Evolutionary conservation across 148 eudicot genomes (phyloP).

Genomic region (Fagopyrum esculentum): DNA sequence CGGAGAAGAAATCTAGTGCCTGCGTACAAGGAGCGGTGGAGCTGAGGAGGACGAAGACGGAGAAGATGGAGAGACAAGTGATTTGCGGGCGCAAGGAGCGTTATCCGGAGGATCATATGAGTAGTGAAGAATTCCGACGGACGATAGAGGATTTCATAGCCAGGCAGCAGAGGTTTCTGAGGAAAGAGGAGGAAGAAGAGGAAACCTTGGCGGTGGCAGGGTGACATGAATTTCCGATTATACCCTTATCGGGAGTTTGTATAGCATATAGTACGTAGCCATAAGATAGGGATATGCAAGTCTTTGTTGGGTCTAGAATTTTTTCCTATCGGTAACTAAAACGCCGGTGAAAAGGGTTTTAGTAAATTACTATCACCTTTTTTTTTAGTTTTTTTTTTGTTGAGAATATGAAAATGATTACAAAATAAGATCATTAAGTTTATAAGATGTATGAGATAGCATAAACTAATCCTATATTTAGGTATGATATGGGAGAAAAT

Average conservation of each 20-base stretch:
- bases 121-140: conserved; percentile 52
- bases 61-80: conserved; percentile 11
- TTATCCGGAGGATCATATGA: conserved; percentile 59
- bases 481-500: too few relatives aligned
- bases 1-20: not conserved
- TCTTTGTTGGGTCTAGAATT: not conserved
- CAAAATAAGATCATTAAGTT: too few relatives aligned
- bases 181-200: conserved; percentile 52
- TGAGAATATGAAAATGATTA: too few relatives aligned
- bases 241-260: conserved; percentile 1
- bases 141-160: conserved; percentile 77
- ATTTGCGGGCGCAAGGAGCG: not conserved
- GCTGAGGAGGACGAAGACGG: conserved; percentile 45
- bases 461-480: too few relatives aligned
- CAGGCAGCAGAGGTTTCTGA: conserved; percentile 66
- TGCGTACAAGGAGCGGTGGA: not conserved
- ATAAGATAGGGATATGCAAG: conserved; percentile 7
- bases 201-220: not conserved
- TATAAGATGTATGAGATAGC: too few relatives aligned
- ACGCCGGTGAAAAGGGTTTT: conserved; percentile 2
- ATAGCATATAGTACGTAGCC: not conserved
- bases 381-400: too few relatives aligned
- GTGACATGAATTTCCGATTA: not conserved
- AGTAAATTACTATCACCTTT: not conserved
- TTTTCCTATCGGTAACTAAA: not conserved